Evolutionary conservation across 2,329 filamentous ascomycete genomes (phyloP).

Genomic region (Colletotrichum navitas): DNA sequence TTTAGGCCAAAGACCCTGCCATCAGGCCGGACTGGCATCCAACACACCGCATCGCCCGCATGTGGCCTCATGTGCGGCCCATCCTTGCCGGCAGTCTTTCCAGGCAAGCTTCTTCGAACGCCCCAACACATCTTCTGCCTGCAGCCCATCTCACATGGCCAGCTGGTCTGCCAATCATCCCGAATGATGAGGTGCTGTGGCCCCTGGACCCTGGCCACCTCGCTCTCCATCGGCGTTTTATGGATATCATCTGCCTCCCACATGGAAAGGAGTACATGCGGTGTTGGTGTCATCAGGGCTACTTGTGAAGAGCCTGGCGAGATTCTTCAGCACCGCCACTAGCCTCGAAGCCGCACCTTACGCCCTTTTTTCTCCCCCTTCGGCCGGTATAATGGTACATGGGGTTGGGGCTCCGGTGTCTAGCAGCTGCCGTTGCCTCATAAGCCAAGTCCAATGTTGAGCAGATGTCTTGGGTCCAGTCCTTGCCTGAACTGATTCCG

Average conservation of each 20-base stretch:
- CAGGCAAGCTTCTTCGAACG: conserved; percentile 38
- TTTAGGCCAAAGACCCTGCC: background rate
- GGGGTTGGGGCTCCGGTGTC: background rate
- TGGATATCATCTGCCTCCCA: conserved; percentile 1
- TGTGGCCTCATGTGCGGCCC: conserved; percentile 39
- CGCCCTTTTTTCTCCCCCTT: background rate
- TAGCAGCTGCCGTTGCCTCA: background rate
- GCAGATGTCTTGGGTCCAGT: background rate
- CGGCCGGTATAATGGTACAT: background rate
- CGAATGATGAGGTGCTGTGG: conserved; percentile 1
- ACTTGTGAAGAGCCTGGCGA: background rate
- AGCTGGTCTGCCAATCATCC: conserved; percentile 10
- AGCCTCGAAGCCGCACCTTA: background rate
- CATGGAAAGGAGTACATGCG: background rate
- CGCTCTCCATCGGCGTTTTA: conserved; percentile 9
- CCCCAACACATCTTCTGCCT: conserved; percentile 18
- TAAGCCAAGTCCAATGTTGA: background rate
- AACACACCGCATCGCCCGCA: conserved; percentile 27
- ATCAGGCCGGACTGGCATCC: conserved; percentile 5
- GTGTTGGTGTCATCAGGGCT: background rate
- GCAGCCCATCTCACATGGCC: conserved; percentile 18
- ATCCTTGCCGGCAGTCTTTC: conserved; percentile 33
- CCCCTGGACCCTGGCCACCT: conserved; percentile 13
- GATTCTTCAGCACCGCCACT: background rate
- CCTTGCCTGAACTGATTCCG: background rate